These are phyloP conservation scores for Wickerhamomyces sp. DNA, from an alignment of 1,139 yeast genomes.

Conservation along the genomic window DNA sequence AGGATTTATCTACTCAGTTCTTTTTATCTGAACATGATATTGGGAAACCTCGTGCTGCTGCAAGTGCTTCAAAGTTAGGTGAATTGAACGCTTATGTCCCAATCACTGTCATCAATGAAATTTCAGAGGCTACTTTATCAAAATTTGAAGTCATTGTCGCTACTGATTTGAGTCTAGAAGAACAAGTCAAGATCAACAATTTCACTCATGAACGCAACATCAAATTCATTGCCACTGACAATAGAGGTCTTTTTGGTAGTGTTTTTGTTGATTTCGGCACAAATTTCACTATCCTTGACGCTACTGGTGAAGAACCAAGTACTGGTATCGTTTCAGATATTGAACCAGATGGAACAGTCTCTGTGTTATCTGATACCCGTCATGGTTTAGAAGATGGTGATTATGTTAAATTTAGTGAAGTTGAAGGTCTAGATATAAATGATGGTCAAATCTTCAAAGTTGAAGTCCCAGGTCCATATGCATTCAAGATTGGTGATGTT, in stretches of 20 bases:
- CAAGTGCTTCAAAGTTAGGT: slow-evolving; percentile 59
- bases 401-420: slow-evolving; percentile 82
- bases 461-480: slow-evolving; percentile 89
- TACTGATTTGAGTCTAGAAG: slow-evolving; percentile 62
- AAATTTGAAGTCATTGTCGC: slow-evolving; percentile 79
- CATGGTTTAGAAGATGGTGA: slow-evolving; percentile 94
- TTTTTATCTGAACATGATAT: slow-evolving; percentile 67
- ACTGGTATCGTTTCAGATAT: slow-evolving; percentile 85
- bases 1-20: slow-evolving; percentile 86
- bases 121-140: slow-evolving; percentile 46
- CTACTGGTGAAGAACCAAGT: slow-evolving; percentile 89
- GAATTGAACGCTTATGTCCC: slow-evolving; percentile 93
- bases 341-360: slow-evolving; percentile 84
- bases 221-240: slow-evolving; percentile 76
- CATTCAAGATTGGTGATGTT: slow-evolving; percentile 62
- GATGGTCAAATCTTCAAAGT: slow-evolving; percentile 70
- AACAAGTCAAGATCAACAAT: slow-evolving; percentile 70
- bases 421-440: slow-evolving; percentile 68
- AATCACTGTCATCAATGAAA: slow-evolving; percentile 56
- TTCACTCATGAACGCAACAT: slow-evolving; percentile 70
- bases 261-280: slow-evolving; percentile 89
- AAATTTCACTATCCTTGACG: slow-evolving; percentile 72
- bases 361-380: slow-evolving; percentile 86
- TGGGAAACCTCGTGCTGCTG: slow-evolving; percentile 72
- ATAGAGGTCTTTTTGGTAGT: slow-evolving; percentile 84